These are phyloP conservation scores for Clavispora asparagi DNA, from an alignment of 805 yeast genomes.

Conservation along the genomic window DNA sequence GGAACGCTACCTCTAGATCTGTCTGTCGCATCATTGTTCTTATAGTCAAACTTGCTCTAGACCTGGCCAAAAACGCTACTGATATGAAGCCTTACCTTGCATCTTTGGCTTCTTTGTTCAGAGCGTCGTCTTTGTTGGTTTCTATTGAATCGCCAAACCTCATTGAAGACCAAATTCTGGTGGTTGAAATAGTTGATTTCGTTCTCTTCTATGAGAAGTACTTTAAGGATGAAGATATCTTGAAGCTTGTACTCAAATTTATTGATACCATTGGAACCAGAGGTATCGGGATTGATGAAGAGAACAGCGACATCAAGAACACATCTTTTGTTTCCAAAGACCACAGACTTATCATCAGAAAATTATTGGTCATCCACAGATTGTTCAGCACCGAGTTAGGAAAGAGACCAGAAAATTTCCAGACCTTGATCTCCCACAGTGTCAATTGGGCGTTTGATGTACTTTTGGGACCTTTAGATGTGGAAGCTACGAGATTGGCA, in stretches of 20 bases:
- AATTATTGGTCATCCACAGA: conserved; percentile 57
- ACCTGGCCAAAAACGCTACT: conserved; percentile 14
- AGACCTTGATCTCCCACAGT: conserved; percentile 37
- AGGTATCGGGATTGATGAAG: conserved; percentile 47
- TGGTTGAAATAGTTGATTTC: conserved; percentile 56
- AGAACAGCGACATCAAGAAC: conserved; percentile 13
- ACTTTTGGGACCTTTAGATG: conserved; percentile 44
- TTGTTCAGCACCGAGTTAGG: conserved; percentile 38
- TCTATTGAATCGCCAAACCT: conserved; percentile 41
- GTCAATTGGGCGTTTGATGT: conserved; percentile 58
- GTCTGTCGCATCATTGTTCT: conserved; percentile 55
- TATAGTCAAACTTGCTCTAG: conserved; percentile 38
- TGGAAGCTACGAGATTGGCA: conserved; percentile 62
- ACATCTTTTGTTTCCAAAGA: conserved; percentile 39
- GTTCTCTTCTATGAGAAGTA: conserved; percentile 42
- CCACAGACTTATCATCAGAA: conserved; percentile 50
- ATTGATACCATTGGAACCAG: conserved; percentile 52
- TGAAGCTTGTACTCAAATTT: conserved; percentile 40
- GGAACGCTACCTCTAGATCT: conserved; percentile 62
- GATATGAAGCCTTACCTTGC: conserved; percentile 24
- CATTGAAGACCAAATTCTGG: conserved; percentile 56
- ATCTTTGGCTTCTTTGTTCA: conserved; percentile 31
- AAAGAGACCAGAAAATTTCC: conserved; percentile 19
- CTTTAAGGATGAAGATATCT: conserved; percentile 34
- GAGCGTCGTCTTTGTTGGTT: conserved; percentile 41